Conservation (phyloP, 768 basidiomycete genomes). For the Mycena galopus region DNA sequence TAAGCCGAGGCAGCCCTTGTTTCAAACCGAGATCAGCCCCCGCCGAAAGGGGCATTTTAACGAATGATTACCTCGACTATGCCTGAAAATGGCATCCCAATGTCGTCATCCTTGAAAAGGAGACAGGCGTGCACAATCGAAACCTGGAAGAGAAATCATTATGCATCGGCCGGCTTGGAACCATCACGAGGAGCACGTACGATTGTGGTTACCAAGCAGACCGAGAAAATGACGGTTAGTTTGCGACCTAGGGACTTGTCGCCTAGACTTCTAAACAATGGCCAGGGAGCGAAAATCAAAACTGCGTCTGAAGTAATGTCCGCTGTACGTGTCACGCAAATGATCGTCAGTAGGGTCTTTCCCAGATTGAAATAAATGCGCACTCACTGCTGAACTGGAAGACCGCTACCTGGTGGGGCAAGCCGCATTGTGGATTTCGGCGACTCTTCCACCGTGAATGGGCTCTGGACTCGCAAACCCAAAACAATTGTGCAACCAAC, state of each 20-base stretch:
- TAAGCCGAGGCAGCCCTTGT: constrained; percentile 50
- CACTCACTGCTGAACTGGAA: constrained; percentile 66
- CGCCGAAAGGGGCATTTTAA: background rate
- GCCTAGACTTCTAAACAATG: constrained; percentile 57
- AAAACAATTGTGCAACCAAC: constrained; percentile 49
- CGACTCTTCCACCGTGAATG: constrained; percentile 52
- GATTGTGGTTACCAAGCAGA: constrained; percentile 63
- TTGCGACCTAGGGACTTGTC: constrained; percentile 54
- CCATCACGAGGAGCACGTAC: constrained; percentile 35
- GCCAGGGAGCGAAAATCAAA: constrained; percentile 60
- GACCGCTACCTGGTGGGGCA: constrained; percentile 61
- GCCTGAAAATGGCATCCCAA: constrained; percentile 50
- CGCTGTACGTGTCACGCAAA: constrained; percentile 53
- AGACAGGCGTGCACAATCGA: constrained; percentile 59
- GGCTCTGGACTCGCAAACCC: constrained; percentile 49
- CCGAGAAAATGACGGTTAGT: constrained; percentile 65
- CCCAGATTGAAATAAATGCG: background rate
- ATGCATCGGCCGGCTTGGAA: background rate
- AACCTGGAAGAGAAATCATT: constrained; percentile 20
- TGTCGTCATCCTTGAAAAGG: constrained; percentile 48
- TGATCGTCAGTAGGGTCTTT: background rate
- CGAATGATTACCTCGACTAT: constrained; percentile 54
- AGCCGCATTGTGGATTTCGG: constrained; percentile 55
- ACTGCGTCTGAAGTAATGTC: constrained; percentile 61
- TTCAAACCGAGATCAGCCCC: background rate